A percentile compares a stretch with the other conserved stretches of the same genome.
Conservation (phyloP, 257 asterid genomes). For the Solanum peruvianum region DNA sequence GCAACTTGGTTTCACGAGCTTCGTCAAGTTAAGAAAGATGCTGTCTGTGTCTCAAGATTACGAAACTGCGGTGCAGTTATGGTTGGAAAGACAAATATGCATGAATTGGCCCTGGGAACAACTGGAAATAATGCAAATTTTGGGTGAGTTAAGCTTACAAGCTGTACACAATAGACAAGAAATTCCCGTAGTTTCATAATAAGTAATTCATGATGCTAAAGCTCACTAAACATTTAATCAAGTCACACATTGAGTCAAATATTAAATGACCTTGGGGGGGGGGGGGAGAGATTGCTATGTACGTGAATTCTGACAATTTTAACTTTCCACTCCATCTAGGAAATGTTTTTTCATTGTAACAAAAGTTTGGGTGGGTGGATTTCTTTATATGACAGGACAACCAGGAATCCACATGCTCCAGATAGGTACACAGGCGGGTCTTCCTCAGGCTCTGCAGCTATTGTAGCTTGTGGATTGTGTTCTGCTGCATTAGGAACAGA, state of each 20-base stretch:
- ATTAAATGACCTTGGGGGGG: too few relatives aligned
- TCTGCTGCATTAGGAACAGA: conserved; percentile 96
- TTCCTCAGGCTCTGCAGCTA: conserved; percentile 96
- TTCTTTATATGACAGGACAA: conserved; percentile 42
- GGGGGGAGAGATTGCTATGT: not conserved
- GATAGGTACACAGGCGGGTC: conserved; percentile 97
- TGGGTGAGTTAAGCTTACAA: conserved; percentile 43
- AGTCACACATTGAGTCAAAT: too few relatives aligned
- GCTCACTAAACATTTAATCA: not conserved
- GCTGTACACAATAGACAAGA: not conserved
- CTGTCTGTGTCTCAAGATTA: conserved; percentile 54
- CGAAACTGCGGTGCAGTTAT: conserved; percentile 78
- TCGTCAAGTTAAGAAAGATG: conserved; percentile 60
- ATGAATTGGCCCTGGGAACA: conserved; percentile 89
- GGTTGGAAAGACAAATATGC: conserved; percentile 99
- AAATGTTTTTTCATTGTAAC: not conserved
- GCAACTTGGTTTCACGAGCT: conserved; percentile 77
- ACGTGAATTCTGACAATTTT: not conserved
- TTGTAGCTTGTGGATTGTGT: conserved; percentile 92
- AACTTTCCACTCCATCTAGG: not conserved
- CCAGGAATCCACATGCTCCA: conserved; percentile 91
- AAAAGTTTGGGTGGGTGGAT: not conserved
- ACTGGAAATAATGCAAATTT: conserved; percentile 90
- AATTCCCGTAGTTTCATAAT: not conserved
- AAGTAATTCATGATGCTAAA: not conserved